Percentiles rank a stretch among this genome's conserved stretches.
phyloP scores from a whole-genome alignment of 2,329 filamentous ascomycete species.

The Trichophyton verrucosum region DNA sequence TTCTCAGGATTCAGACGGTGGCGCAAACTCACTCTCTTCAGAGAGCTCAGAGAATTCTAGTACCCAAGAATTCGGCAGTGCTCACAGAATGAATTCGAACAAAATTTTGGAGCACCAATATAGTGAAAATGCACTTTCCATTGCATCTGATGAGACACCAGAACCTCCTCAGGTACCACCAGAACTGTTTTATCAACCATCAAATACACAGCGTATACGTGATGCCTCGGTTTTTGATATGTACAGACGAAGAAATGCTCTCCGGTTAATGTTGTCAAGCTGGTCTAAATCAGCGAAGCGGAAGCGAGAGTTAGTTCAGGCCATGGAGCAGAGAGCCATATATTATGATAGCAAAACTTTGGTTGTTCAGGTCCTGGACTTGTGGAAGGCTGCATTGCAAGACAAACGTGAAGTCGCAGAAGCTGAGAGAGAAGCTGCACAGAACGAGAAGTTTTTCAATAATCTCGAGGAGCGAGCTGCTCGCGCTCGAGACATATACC shows the following conservation, averaged over 20 bases:
- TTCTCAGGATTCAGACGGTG: background rate
- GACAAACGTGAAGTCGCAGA: constrained; percentile 28
- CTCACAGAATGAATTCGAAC: background rate
- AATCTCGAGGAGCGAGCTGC: constrained; percentile 48
- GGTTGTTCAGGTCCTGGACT: constrained; percentile 41
- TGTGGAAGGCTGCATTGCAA: constrained; percentile 35
- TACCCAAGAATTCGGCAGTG: background rate
- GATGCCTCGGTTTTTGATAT: constrained; percentile 40
- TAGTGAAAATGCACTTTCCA: background rate
- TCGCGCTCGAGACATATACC: constrained; percentile 52
- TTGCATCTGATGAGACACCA: constrained; percentile 1
- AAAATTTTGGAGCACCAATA: background rate
- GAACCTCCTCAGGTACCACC: constrained; percentile 15
- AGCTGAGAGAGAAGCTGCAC: constrained; percentile 11
- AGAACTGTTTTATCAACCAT: constrained; percentile 37
- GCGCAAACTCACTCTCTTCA: background rate
- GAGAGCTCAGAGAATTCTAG: background rate
- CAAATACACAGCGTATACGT: constrained; percentile 39
- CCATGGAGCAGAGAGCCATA: constrained; percentile 35
- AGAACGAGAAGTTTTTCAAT: constrained; percentile 43
- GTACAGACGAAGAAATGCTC: constrained; percentile 29
- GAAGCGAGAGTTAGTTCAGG: constrained; percentile 24
- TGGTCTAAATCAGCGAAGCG: constrained; percentile 37
- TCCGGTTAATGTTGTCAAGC: constrained; percentile 30
- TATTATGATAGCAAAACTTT: constrained; percentile 41